Conservation (phyloP, 148 eudicot species). For the Gaultheria prostrata region DNA sequence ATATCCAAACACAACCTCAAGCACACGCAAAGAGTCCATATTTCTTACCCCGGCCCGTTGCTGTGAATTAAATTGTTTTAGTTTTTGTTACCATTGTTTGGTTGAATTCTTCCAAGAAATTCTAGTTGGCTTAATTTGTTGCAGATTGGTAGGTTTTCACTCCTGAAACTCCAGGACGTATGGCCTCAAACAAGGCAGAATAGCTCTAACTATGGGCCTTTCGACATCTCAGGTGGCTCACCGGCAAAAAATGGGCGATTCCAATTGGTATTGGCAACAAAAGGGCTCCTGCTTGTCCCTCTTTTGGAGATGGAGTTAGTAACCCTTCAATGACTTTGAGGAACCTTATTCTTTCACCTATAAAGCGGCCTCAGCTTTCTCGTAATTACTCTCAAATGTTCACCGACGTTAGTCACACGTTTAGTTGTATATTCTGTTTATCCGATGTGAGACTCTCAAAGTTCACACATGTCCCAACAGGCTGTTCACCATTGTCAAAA, state of each 20-base stretch:
- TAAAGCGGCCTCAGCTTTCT: slow-evolving; percentile 80
- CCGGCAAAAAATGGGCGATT: slow-evolving; percentile 49
- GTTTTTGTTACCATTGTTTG: background rate
- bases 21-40: background rate
- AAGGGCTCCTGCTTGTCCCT: slow-evolving; percentile 45
- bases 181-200: slow-evolving; percentile 78
- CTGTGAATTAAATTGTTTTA: too few relatives aligned
- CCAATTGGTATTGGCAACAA: slow-evolving; percentile 53
- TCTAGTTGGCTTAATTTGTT: slow-evolving; percentile 67
- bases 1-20: background rate
- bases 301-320: slow-evolving; percentile 52
- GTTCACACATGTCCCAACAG: too few relatives aligned
- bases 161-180: slow-evolving; percentile 95
- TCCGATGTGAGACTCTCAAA: too few relatives aligned
- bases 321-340: slow-evolving; percentile 80
- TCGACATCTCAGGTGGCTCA: slow-evolving; percentile 60
- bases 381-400: slow-evolving; percentile 68
- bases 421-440: background rate
- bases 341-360: slow-evolving; percentile 82
- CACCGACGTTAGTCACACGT: slow-evolving; percentile 51
- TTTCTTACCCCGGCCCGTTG: background rate
- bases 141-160: slow-evolving; percentile 83
- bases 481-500: background rate
- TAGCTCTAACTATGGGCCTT: slow-evolving; percentile 60
- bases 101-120: slow-evolving; percentile 35